These are phyloP conservation scores for Coleophoma cylindrospora DNA, from an alignment of 2,329 filamentous ascomycete species.

Conservation along the genomic window DNA sequence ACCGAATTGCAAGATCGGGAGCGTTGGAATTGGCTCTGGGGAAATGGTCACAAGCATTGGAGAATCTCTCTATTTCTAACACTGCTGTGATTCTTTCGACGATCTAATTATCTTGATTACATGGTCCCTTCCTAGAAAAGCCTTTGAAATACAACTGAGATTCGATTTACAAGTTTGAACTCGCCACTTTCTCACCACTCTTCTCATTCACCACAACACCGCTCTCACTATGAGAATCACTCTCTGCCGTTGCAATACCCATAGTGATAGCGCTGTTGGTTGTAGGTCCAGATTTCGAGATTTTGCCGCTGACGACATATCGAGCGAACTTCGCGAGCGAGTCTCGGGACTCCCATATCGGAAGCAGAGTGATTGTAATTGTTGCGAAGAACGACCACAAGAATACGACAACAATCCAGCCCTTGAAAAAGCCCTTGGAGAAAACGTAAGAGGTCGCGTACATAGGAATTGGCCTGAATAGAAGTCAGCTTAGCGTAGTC, in stretches of 20 bases:
- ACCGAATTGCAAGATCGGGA: too few relatives aligned
- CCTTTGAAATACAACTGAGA: too few relatives aligned
- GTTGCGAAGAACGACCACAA: conserved; percentile 20
- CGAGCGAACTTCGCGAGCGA: conserved; percentile 2
- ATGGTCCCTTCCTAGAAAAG: too few relatives aligned
- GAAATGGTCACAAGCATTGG: too few relatives aligned
- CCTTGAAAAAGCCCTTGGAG: conserved; percentile 17
- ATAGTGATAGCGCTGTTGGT: neutral
- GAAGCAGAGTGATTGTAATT: conserved; percentile 15
- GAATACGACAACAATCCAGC: conserved; percentile 20
- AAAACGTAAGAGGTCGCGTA: conserved; percentile 1
- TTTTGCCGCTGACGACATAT: conserved; percentile 4
- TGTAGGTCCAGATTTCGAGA: neutral
- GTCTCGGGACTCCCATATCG: conserved; percentile 15
- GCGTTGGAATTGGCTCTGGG: too few relatives aligned
- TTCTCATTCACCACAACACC: neutral
- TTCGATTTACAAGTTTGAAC: too few relatives aligned
- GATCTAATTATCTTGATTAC: too few relatives aligned
- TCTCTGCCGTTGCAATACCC: neutral
- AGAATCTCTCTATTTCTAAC: too few relatives aligned
- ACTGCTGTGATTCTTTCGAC: too few relatives aligned
- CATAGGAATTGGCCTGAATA: neutral
- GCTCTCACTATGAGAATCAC: too few relatives aligned
- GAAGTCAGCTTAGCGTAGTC: too few relatives aligned
- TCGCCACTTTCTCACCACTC: neutral